phyloP scores from a whole-genome alignment of 2,329 filamentous ascomycete genomes.

The Mycosphaerella sp. region DNA sequence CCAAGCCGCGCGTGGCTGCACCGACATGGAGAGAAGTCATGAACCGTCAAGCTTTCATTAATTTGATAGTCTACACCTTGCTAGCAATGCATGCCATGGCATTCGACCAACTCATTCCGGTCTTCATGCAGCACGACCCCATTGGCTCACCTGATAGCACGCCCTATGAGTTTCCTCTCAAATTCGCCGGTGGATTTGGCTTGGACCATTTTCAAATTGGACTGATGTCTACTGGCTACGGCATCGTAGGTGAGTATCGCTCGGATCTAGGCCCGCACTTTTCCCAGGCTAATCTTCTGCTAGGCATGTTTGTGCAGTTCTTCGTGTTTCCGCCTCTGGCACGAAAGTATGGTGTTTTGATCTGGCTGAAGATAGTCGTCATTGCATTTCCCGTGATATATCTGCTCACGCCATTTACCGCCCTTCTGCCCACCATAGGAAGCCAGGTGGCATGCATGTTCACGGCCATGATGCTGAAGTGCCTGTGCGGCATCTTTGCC shows the following conservation, averaged over 20 bases:
- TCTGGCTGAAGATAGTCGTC: constrained; percentile 63
- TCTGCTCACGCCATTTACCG: constrained; percentile 73
- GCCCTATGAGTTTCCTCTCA: constrained; percentile 54
- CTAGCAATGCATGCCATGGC: constrained; percentile 40
- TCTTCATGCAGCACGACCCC: constrained; percentile 73
- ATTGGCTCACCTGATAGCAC: constrained; percentile 36
- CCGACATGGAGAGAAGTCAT: constrained; percentile 59
- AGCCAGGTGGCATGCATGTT: constrained; percentile 57
- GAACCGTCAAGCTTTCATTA: constrained; percentile 64
- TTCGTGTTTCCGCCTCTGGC: constrained; percentile 74
- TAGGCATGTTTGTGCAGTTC: constrained; percentile 71
- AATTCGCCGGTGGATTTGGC: constrained; percentile 73
- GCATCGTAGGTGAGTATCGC: constrained; percentile 53
- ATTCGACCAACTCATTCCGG: constrained; percentile 53
- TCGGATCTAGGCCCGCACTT: not conserved
- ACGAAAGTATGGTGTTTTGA: constrained; percentile 63
- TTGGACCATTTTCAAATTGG: constrained; percentile 68
- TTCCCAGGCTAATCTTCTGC: not conserved
- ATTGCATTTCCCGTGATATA: constrained; percentile 64
- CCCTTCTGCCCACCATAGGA: constrained; percentile 49
- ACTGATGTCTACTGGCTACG: constrained; percentile 76
- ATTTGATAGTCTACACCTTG: constrained; percentile 70
- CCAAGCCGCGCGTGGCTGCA: constrained; percentile 22
- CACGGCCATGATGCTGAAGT: constrained; percentile 64
- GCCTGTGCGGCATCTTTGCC: constrained; percentile 69